Evolutionary conservation across 1,284 basidiomycete genomes (phyloP), one percentile per base, ranked within the genome.

Genomic region (Anthracocystis walkeri): DNA sequence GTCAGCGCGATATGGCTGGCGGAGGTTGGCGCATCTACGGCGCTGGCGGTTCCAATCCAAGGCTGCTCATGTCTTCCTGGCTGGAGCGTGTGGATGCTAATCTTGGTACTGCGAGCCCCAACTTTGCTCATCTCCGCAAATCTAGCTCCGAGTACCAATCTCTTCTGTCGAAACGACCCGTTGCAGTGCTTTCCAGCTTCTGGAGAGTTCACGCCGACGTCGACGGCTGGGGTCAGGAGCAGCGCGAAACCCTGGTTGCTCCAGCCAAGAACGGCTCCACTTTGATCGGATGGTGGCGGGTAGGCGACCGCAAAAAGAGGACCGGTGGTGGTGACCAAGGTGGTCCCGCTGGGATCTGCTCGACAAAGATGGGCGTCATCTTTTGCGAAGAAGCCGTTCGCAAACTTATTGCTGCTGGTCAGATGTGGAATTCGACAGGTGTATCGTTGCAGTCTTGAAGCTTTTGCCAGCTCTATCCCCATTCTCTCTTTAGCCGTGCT

Each of bases 231-330:
- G 79, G 58, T 16, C 51, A 72, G 42, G 58, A 68, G 35, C 79
- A 80, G 45, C 52, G 73, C 23, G 56, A 62, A 31, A 59, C 49
- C 7, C 44, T 73, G 2, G 70, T 78, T 4, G 58, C 50, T 11
- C 58, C 63, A 1, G 70, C 70, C 14, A 72, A 65, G 54, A 65
- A 69, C 56, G 46, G 57, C 40, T 59, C 69, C 3, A 68, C 44
- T 40, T 29, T 80, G n/a, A 73, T 79, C 25, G 79, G 79, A 2
- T 80, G 79, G 79, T 80, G 79, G 79, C 69, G 74, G 4, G 46
- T 78, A 0, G 79, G 79, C 27, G 67, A 65, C 16, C 58, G 72
- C 14, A 58, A 64, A 38, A 62, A 46, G 35, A 57, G 62, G 29
- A 53, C 55, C 2, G 67, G 67, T 3, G 79, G 79, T 16, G 75